These are phyloP conservation scores for Fusarium burgessii DNA, from an alignment of 2,329 filamentous ascomycete species.

Conservation along the genomic window DNA sequence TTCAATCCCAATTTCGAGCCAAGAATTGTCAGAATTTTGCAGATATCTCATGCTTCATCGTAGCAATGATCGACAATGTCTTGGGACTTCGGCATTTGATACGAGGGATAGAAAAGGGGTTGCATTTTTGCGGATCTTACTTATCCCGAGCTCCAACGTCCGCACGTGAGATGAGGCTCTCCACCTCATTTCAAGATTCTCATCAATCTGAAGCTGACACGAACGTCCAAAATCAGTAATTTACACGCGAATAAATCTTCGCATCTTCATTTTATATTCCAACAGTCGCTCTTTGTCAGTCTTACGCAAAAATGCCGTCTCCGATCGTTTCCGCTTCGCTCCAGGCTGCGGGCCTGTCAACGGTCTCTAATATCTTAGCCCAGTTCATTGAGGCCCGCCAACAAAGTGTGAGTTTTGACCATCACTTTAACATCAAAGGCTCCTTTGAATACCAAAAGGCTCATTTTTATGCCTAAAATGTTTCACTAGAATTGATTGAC, in stretches of 20 bases:
- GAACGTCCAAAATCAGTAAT: not conserved
- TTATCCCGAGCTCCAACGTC: constrained; percentile 23
- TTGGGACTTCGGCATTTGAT: not conserved
- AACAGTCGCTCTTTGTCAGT: constrained; percentile 3
- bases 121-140: constrained; percentile 27
- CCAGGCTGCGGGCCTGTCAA: constrained; percentile 64
- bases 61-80: not conserved
- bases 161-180: constrained; percentile 28
- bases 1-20: no score
- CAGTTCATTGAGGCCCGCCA: constrained; percentile 65
- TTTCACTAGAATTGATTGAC: not conserved
- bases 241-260: not conserved
- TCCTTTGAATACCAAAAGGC: not conserved
- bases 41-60: no score
- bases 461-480: no score
- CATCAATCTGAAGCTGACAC: constrained; percentile 13
- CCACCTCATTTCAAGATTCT: constrained; percentile 24
- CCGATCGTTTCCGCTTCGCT: constrained; percentile 65
- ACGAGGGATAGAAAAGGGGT: constrained; percentile 15
- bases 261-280: not conserved
- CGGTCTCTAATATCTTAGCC: constrained; percentile 66
- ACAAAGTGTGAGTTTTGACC: constrained; percentile 52
- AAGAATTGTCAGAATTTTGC: not conserved
- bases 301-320: constrained; percentile 55
- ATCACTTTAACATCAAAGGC: no score